phyloP scores from a whole-genome alignment of 345 rosid genomes.

The Eucalyptus cloeziana region DNA sequence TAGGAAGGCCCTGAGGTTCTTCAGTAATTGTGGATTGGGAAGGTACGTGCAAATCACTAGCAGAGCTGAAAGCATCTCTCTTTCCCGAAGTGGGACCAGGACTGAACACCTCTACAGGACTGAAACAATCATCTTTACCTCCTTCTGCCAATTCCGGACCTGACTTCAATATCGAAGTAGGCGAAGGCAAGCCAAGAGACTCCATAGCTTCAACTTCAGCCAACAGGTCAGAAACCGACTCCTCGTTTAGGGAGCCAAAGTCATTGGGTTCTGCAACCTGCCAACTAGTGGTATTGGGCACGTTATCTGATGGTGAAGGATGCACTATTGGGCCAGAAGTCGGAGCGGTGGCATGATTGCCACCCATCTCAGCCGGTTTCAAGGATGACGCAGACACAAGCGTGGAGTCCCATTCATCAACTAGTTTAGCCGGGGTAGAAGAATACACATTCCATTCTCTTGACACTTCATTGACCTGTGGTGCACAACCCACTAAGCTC shows the following conservation, averaged over 20 bases:
- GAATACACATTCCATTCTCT: constrained; percentile 29
- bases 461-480: constrained; percentile 44
- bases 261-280: constrained; percentile 60
- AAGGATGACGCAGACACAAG: constrained; percentile 29
- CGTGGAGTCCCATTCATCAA: constrained; percentile 39
- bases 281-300: constrained; percentile 52
- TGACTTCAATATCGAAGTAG: constrained; percentile 51
- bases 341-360: constrained; percentile 49
- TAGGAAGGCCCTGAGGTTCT: constrained; percentile 7
- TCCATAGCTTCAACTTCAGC: constrained; percentile 99
- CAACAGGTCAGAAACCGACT: constrained; percentile 94
- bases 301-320: constrained; percentile 14
- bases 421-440: background rate
- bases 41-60: constrained; percentile 43
- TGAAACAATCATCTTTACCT: constrained; percentile 68
- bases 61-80: constrained; percentile 67
- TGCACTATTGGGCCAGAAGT: constrained; percentile 40
- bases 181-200: constrained; percentile 67
- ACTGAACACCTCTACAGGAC: constrained; percentile 57
- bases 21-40: constrained; percentile 25
- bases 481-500: constrained; percentile 44
- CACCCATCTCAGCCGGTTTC: constrained; percentile 27
- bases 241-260: constrained; percentile 50
- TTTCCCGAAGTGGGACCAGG: constrained; percentile 48
- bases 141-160: constrained; percentile 36